Percentiles rank a stretch among this genome's conserved stretches.
These are phyloP conservation scores for Taiozyma sp. DNA, from an alignment of 1,139 yeast genomes.

Conservation along the genomic window DNA sequence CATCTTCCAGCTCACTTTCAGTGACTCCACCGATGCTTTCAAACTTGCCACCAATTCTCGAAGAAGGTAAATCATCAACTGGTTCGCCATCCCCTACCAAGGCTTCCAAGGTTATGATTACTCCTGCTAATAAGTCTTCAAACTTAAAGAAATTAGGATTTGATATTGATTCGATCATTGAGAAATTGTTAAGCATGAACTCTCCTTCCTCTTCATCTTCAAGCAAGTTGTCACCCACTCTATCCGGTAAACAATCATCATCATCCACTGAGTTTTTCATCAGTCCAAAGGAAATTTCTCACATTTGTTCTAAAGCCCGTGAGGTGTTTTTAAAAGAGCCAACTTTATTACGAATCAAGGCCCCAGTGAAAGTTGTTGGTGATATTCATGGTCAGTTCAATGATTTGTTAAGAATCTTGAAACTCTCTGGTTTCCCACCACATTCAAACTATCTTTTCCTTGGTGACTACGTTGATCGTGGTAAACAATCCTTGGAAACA, in stretches of 20 bases:
- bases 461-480: conserved; percentile 87
- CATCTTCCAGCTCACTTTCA: conserved; percentile 22
- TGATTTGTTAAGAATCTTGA: conserved; percentile 70
- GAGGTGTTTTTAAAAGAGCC: conserved; percentile 76
- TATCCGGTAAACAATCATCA: neutral
- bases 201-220: conserved; percentile 24
- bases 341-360: conserved; percentile 65
- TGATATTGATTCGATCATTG: conserved; percentile 54
- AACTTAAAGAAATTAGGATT: conserved; percentile 19
- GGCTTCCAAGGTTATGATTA: neutral
- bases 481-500: conserved; percentile 79
- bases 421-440: conserved; percentile 79
- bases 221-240: conserved; percentile 34
- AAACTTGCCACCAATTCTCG: conserved; percentile 20
- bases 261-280: conserved; percentile 23
- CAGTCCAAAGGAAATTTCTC: conserved; percentile 51
- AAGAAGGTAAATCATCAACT: conserved; percentile 11
- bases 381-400: conserved; percentile 84
- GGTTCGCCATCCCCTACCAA: neutral
- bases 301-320: conserved; percentile 62
- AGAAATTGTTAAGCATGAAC: conserved; percentile 46
- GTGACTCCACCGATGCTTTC: conserved; percentile 17
- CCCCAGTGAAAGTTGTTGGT: conserved; percentile 85
- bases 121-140: neutral
- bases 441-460: conserved; percentile 71